Evolutionary conservation across 495 filamentous ascomycete species (phyloP).

Genomic region (Pseudotulostoma volvatum): DNA sequence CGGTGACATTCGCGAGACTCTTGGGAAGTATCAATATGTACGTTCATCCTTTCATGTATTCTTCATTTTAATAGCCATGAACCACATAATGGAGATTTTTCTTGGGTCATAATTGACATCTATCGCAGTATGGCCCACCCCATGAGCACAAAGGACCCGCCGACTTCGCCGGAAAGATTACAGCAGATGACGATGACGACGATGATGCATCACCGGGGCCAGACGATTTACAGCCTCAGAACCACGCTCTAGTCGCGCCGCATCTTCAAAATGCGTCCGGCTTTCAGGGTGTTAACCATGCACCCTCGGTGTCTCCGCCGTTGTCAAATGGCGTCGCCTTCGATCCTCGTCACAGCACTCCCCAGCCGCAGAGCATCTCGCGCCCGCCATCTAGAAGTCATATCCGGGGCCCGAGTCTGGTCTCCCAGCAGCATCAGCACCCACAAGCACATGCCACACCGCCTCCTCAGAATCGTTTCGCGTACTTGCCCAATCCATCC

Average conservation of each 20-base stretch:
- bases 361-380: constrained; percentile 59
- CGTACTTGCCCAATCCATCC: constrained; percentile 71
- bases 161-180: constrained; percentile 76
- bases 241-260: constrained; percentile 48
- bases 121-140: constrained; percentile 60
- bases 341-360: constrained; percentile 58
- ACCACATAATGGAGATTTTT: too few species aligned
- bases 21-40: constrained; percentile 79
- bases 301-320: constrained; percentile 79
- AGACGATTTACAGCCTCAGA: constrained; percentile 37
- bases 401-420: constrained; percentile 45
- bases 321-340: constrained; percentile 65
- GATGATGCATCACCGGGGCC: constrained; percentile 51
- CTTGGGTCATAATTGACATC: constrained; percentile 1
- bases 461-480: constrained; percentile 55
- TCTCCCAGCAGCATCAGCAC: constrained; percentile 43
- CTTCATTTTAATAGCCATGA: constrained; percentile 6
- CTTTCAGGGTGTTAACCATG: constrained; percentile 69
- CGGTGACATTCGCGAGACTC: constrained; percentile 75
- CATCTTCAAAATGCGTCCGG: constrained; percentile 60
- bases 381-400: constrained; percentile 73
- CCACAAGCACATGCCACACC: constrained; percentile 39
- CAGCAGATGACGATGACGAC: constrained; percentile 79
- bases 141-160: constrained; percentile 93
- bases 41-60: constrained; percentile 21